A percentile compares a stretch with the other conserved stretches of the same genome.
Evolutionary conservation across 2,329 filamentous ascomycete genomes (phyloP).

Genomic region (Onygenales sp.): DNA sequence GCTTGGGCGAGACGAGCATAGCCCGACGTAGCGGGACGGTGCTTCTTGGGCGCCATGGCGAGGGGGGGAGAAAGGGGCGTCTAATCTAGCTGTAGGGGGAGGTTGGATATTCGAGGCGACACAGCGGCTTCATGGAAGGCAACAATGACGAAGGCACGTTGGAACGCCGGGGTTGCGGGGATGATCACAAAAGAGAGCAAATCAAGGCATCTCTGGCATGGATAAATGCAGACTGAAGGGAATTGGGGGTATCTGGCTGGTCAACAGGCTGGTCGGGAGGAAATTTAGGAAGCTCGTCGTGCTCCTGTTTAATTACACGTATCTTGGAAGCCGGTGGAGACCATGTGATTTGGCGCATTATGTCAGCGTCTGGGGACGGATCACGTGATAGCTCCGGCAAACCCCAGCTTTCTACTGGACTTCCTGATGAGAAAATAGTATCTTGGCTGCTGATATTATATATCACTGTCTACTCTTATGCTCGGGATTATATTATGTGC

Average conservation of each 20-base stretch:
- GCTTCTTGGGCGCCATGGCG: conserved; percentile 33
- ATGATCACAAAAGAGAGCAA: background rate
- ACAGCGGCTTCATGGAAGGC: conserved; percentile 1
- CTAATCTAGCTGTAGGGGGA: background rate
- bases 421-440: too few relatives aligned
- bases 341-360: conserved; percentile 1
- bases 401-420: too few relatives aligned
- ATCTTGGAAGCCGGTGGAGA: background rate
- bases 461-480: too few relatives aligned
- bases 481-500: too few relatives aligned
- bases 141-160: background rate
- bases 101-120: background rate
- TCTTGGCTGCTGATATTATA: too few relatives aligned
- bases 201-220: background rate
- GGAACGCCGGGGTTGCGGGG: background rate
- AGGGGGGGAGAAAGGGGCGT: background rate
- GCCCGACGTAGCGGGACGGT: conserved; percentile 64
- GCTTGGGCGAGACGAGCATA: conserved; percentile 80
- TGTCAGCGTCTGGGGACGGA: background rate
- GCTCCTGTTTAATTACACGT: background rate
- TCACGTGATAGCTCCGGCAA: background rate
- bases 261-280: too few relatives aligned
- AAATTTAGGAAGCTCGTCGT: too few relatives aligned
- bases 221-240: background rate
- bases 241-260: background rate